Evolutionary conservation across 2,329 filamentous ascomycete genomes (phyloP), one percentile per base, ranked within the genome.

Genomic region (Cladorrhinum sp.): DNA sequence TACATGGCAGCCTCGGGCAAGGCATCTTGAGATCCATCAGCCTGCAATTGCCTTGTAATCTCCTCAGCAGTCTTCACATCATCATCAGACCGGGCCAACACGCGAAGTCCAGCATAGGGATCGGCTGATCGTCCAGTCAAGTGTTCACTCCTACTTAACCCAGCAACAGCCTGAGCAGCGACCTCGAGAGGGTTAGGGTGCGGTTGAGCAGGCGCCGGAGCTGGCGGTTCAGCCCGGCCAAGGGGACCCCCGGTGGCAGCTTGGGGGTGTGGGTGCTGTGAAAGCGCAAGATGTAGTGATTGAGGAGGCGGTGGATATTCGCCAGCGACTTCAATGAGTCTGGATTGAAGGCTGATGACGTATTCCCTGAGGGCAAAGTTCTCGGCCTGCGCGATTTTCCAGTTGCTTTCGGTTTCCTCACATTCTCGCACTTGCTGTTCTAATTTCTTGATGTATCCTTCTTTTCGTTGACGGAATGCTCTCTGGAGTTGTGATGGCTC

Each of bases 381-480:
- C 74, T 99, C 93, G 25, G 85, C 81, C 72, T 96, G 91, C 24
- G 96, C 78, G n/a, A 82, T 78, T 74, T 96, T 95, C 75, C 85
- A 92, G 59, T 84, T 85, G 64, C 90, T 84, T 66, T 92, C 90
- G 75, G 96, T 85, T 18, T 86, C 82, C 67, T 85, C 83, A 66
- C 86, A 90, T 27, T 95, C 91, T 69, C 91, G 88, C 55, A 97
- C 92, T 73, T 98, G 91, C 72, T 95, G 90, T 76, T 99, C 95
- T 6, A 99, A 84, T 74, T 96, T 96, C 79, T 96, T 96, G 75
- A 99, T 99, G 74, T 99, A 97, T 50, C 91, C 91, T 76, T 99
- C 95, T 74, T 99, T 99, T 64, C 95, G 90, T 77, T 98, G 93
- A 48, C 95, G 91, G 77, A 99, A 99, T 48, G 95, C 95, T 73